These are phyloP conservation scores for Solanum commersonii DNA, from an alignment of 257 asterid species.

Conservation along the genomic window DNA sequence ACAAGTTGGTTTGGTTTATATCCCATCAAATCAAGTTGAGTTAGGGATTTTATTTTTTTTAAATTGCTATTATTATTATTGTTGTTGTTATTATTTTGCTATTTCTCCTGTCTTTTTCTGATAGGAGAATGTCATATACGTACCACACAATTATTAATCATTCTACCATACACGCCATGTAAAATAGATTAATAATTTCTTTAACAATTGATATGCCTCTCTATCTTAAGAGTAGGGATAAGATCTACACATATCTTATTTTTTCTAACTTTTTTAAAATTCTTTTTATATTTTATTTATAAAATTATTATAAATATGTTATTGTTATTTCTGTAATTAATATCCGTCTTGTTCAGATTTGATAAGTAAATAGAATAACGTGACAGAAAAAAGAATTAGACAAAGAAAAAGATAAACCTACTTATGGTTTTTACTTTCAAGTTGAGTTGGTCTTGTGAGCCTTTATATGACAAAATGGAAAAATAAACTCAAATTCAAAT, in stretches of 20 bases:
- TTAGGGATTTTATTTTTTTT: not conserved
- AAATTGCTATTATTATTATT: not conserved
- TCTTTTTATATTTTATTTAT: not conserved
- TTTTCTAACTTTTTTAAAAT: not conserved
- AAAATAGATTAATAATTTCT: not conserved
- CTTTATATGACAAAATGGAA: not conserved
- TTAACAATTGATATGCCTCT: not conserved
- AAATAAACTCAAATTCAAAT: not conserved
- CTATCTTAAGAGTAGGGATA: too few species aligned
- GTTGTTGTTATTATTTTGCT: not conserved
- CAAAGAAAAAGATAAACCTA: not conserved
- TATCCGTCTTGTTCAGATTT: not conserved
- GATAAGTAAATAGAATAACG: not conserved
- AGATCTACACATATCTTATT: too few species aligned
- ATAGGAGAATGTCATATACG: not conserved
- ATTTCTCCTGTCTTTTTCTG: not conserved
- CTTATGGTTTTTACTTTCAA: not conserved
- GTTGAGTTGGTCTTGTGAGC: not conserved
- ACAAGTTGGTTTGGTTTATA: not conserved
- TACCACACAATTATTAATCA: not conserved
- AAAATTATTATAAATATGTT: not conserved
- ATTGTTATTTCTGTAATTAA: not conserved
- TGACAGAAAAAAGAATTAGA: not conserved
- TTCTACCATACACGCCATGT: not conserved
- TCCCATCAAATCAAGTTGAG: not conserved